Evolutionary conservation across 2,329 filamentous ascomycete genomes (phyloP).

Genomic region (Nemania sp.): DNA sequence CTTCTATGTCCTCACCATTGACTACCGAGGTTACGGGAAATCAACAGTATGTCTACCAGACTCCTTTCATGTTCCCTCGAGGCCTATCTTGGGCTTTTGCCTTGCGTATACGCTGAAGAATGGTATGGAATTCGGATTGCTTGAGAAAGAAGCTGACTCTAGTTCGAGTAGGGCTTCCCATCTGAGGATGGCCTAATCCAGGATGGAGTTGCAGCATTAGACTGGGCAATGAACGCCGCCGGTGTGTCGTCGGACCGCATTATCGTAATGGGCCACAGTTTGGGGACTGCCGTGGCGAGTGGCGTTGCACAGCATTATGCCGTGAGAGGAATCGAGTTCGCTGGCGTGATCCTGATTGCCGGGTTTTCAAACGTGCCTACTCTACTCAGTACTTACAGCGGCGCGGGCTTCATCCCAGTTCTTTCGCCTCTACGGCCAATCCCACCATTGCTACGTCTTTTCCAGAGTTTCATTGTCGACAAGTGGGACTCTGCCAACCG

Average conservation of each 20-base stretch:
- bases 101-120: not conserved
- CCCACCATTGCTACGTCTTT: conserved; percentile 70
- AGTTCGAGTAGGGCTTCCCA: conserved; percentile 68
- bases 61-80: not conserved
- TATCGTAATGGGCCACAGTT: conserved; percentile 84
- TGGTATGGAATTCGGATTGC: not conserved
- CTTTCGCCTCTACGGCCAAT: conserved; percentile 79
- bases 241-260: conserved; percentile 77
- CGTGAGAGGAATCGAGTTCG: conserved; percentile 73
- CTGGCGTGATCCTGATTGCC: conserved; percentile 82
- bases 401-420: conserved; percentile 82
- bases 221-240: conserved; percentile 76
- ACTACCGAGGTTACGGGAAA: conserved; percentile 89
- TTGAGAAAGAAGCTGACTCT: conserved; percentile 6
- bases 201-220: conserved; percentile 79
- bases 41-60: conserved; percentile 63
- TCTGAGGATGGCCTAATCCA: conserved; percentile 84
- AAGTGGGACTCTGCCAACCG: conserved; percentile 81
- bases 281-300: conserved; percentile 86
- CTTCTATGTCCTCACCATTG: conserved; percentile 86
- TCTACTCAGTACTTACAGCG: conserved; percentile 81
- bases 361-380: conserved; percentile 80
- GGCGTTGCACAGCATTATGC: conserved; percentile 80
- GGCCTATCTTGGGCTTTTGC: not conserved
- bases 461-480: conserved; percentile 77